Evolutionary conservation across 176 grass and related monocot species (phyloP), one percentile per base, ranked within the genome.

Genomic region (Metroxylon sagu): DNA sequence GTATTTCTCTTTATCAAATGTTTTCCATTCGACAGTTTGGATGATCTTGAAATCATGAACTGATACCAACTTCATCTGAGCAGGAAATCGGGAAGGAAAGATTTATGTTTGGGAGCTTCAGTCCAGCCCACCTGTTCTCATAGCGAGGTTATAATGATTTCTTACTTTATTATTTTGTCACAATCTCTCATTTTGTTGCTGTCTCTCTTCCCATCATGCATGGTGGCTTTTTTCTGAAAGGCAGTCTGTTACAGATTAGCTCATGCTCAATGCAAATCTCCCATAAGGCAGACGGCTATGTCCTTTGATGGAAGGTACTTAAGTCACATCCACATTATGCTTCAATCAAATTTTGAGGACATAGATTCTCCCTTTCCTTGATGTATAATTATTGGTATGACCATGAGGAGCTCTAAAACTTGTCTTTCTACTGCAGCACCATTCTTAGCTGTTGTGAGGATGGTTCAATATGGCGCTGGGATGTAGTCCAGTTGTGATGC

Each of bases 1-100:
- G 10, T 43, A 43, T 14, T 43, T 43, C 35, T 43, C 2, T 43
- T 43, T 43, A 43, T 43, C 2, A 43, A 43, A 43, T 43, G 35
- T 43, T 43, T 43, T 43, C 8, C 3, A 10, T 43, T 43, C 12
- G 3, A 10, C 35, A 14, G 35, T 43, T 43, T 43, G 8, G 8
- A 10, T 43, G 8, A 43, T 12, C 35, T 43, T 43, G 35, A 43
- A 12, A 43, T 43, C 10, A 14, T 43, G 1, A 43, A 43, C 35
- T 43, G 35, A 2, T 43, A 12, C 8, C 35, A 43, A 3, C 35
- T 43, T 14, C 8, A 0, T 12, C 35, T 43, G 71, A 75, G 74
- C 25, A 92, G 84, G 93, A n/a, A 98, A 85, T 49, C 79, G 84
- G 67, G 93, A 98, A 76, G 93, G 93, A 17, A 92, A 98, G 75